A percentile compares a stretch with the other conserved stretches of the same genome.
Evolutionary conservation across 2,329 filamentous ascomycete genomes (phyloP).

Genomic region (Fulvia fulva): DNA sequence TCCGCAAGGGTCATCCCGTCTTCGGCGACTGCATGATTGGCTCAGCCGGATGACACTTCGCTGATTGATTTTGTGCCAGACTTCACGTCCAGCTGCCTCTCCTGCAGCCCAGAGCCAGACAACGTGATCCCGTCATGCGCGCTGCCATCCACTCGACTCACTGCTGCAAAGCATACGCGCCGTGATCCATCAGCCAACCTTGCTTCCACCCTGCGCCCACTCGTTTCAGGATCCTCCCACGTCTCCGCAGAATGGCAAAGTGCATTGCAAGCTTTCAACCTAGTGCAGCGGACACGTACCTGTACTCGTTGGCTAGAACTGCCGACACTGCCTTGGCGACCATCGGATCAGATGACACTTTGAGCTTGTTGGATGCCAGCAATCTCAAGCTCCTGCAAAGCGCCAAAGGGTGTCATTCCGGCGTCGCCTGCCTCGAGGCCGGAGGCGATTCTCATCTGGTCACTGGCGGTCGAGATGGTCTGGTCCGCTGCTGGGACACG

Average conservation of each 20-base stretch:
- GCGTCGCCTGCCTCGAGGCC: conserved; percentile 58
- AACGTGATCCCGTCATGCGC: background rate
- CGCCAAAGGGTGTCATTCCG: conserved; percentile 54
- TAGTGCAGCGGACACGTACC: conserved; percentile 40
- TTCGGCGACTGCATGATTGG: background rate
- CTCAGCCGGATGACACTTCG: background rate
- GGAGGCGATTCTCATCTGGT: conserved; percentile 47
- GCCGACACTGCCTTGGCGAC: conserved; percentile 47
- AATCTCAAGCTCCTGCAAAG: conserved; percentile 51
- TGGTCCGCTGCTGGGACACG: conserved; percentile 41
- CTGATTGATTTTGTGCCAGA: background rate
- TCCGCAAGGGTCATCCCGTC: background rate
- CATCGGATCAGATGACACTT: conserved; percentile 67
- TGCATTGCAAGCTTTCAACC: conserved; percentile 15
- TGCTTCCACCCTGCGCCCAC: background rate
- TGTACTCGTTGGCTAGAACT: conserved; percentile 52
- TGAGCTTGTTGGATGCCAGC: conserved; percentile 61
- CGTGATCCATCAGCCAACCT: background rate
- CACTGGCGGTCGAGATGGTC: conserved; percentile 69
- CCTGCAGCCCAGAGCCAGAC: background rate
- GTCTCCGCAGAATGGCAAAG: conserved; percentile 10
- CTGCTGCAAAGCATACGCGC: background rate
- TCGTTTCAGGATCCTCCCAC: conserved; percentile 1
- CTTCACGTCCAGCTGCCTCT: background rate
- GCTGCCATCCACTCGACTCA: background rate